A percentile compares a stretch with the other conserved stretches of the same genome.
phyloP scores from a whole-genome alignment of 139 green algal species.

The Diplosphaera chodatii region DNA sequence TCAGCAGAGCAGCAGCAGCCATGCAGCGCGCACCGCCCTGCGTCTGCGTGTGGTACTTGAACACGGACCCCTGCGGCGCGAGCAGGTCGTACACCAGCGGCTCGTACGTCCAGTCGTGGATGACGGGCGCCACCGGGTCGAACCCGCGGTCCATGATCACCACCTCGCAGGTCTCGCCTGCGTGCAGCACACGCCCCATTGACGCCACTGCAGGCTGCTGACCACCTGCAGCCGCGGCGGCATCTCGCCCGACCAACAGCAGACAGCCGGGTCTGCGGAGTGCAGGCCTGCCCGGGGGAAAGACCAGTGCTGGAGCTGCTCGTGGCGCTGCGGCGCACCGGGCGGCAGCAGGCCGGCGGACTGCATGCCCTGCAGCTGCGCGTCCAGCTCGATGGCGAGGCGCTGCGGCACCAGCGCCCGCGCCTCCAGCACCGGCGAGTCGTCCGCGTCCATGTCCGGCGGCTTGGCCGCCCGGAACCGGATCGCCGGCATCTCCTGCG shows the following conservation, averaged over 20 bases:
- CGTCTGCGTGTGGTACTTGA: slow-evolving; percentile 52
- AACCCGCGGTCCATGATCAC: slow-evolving; percentile 84
- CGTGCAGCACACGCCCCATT: too few species aligned
- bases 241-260: too few species aligned
- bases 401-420: slow-evolving; percentile 33
- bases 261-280: too few species aligned
- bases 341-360: slow-evolving; percentile 32
- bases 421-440: too few species aligned
- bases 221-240: too few species aligned
- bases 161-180: slow-evolving; percentile 78
- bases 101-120: slow-evolving; percentile 98
- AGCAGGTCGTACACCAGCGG: slow-evolving; percentile 90
- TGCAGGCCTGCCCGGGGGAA: too few species aligned
- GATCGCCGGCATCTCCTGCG: too few species aligned
- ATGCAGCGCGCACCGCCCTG: slow-evolving; percentile 25
- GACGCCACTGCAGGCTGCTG: too few species aligned
- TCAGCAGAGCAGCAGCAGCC: too few species aligned
- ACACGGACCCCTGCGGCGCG: slow-evolving; percentile 51
- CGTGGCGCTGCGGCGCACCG: background rate
- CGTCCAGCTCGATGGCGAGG: slow-evolving; percentile 55
- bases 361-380: slow-evolving; percentile 45
- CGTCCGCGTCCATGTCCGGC: too few species aligned
- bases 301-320: too few species aligned
- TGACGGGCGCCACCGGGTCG: slow-evolving; percentile 85
- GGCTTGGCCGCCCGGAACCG: slow-evolving; percentile 7